These are phyloP conservation scores for Pseudopithomyces maydicus DNA, from an alignment of 2,329 filamentous ascomycete species.

Conservation along the genomic window DNA sequence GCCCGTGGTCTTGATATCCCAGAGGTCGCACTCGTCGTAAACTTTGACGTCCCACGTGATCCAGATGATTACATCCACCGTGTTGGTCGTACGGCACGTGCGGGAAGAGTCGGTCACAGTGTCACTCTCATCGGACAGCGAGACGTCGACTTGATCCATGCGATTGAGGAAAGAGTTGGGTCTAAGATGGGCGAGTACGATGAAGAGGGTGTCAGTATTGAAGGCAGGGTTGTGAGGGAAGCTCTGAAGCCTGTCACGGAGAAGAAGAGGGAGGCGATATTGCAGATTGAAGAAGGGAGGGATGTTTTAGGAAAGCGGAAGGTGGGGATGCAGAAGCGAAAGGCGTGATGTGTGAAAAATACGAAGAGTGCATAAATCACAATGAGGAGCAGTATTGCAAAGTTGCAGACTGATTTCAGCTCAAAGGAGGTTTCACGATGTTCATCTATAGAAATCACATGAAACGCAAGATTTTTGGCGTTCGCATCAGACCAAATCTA, in stretches of 20 bases:
- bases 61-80: constrained; percentile 97
- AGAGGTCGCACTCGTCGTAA: constrained; percentile 85
- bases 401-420: too few species aligned
- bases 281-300: constrained; percentile 89
- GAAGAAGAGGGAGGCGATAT: constrained; percentile 88
- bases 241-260: constrained; percentile 89
- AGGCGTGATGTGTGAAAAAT: too few species aligned
- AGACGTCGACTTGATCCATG: constrained; percentile 87
- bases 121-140: constrained; percentile 91
- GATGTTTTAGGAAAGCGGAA: constrained; percentile 86
- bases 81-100: constrained; percentile 92
- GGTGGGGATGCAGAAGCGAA: constrained; percentile 43
- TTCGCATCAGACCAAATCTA: too few species aligned
- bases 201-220: constrained; percentile 93
- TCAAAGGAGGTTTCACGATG: too few species aligned
- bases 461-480: too few species aligned
- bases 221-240: constrained; percentile 83
- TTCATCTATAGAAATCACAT: too few species aligned
- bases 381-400: too few species aligned
- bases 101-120: constrained; percentile 79
- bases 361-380: too few species aligned
- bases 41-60: constrained; percentile 95
- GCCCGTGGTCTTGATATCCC: constrained; percentile 95
- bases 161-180: constrained; percentile 80
- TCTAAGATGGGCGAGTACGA: constrained; percentile 79